Evolutionary conservation across 495 filamentous ascomycete species (phyloP), one percentile per base, ranked within the genome.

Genomic region (Aspergillus indologenus): DNA sequence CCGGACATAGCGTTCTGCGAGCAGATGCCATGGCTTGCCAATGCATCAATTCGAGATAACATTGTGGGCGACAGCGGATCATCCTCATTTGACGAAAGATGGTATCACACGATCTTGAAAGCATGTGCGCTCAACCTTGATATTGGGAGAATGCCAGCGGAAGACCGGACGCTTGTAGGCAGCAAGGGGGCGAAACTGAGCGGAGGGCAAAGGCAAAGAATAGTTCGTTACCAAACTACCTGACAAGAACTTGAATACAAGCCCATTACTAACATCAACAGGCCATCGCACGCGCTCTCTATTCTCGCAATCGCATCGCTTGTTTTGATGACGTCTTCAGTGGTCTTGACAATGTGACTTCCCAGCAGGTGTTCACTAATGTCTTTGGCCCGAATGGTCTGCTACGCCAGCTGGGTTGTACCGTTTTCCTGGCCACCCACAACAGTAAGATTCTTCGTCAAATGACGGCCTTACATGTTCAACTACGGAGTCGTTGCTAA

Each of bases 241-340:
- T 9, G 4, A 29, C 26, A 29, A 9, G 9, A 29, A 29, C 26
- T 29, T 3, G 26, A 29, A 29, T 9, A 29, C 9, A 4, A 29
- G n/a, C n/a, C n/a, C n/a, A 29, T 29, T 3, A 29, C 26, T 29
- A 29, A 29, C 26, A 9, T 29, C 9, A 9, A 29, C 40, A 64
- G 62, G 50, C 74, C 18, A 62, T 83, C 15, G 81, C 80, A 7
- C 63, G 81, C 50, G 74, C 75, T 45, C 48, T 84, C 14, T 83
- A 83, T 62, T 45, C 75, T 21, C 61, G 73, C 6, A 67, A 70
- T 19, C 62, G 70, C 18, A 61, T 81, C 8, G 48, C 77, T 3
- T 67, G 81, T n/a, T 69, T 81, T 22, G 77, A 81, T 47, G 77
- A 85, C 60, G 62, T 79, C n/a, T 68, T 84, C 6, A 82, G 73